Evolutionary conservation across 106 monocot species (phyloP).

Genomic region (Amphibolis antarctica): DNA sequence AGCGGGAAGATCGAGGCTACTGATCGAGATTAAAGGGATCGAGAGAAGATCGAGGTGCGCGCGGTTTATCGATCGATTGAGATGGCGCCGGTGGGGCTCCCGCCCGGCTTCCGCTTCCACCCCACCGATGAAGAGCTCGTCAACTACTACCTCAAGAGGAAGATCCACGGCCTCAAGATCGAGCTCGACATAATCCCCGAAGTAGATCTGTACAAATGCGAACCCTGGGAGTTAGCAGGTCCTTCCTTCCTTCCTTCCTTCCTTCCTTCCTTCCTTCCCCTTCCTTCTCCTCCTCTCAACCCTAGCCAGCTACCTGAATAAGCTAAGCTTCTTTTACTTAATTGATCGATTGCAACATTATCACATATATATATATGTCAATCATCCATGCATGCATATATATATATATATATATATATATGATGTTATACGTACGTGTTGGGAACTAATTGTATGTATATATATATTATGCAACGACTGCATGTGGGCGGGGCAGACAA

Average conservation of each 20-base stretch:
- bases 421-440: too few relatives aligned
- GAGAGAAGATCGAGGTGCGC: too few relatives aligned
- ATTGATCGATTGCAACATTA: too few relatives aligned
- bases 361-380: too few relatives aligned
- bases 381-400: too few relatives aligned
- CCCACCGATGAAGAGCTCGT: constrained; percentile 65
- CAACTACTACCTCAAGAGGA: constrained; percentile 53
- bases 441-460: too few relatives aligned
- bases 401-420: too few relatives aligned
- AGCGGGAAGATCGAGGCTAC: constrained; percentile 1
- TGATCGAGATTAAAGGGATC: too few relatives aligned
- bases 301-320: too few relatives aligned
- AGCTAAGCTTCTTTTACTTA: not conserved
- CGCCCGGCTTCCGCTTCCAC: constrained; percentile 58
- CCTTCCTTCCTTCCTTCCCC: not conserved
- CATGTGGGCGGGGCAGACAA: constrained; percentile 43
- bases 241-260: not conserved
- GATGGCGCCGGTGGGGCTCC: constrained; percentile 50
- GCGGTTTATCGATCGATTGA: too few relatives aligned
- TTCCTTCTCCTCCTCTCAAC: not conserved
- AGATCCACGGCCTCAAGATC: constrained; percentile 41
- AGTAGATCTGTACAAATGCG: constrained; percentile 57
- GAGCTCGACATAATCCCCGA: constrained; percentile 61
- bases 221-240: constrained; percentile 60
- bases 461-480: too few relatives aligned